These are phyloP conservation scores for Elsinoe fawcettii DNA, from an alignment of 2,329 filamentous ascomycete species.

Conservation along the genomic window DNA sequence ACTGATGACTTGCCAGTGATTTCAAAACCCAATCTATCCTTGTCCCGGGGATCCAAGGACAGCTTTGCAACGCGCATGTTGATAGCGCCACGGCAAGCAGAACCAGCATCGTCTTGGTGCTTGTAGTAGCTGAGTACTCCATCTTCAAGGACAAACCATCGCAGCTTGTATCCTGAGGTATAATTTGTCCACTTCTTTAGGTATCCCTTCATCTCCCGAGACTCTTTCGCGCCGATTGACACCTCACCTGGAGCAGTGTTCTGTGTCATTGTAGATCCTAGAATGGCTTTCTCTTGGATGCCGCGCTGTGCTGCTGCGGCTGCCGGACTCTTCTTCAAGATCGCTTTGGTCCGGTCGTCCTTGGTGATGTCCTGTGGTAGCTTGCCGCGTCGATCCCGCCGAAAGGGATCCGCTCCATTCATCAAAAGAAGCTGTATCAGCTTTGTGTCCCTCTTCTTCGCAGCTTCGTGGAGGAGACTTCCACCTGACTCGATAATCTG, in stretches of 20 bases:
- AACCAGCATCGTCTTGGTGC: constrained; percentile 93
- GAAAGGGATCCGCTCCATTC: constrained; percentile 92
- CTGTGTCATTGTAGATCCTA: constrained; percentile 58
- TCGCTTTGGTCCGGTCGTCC: constrained; percentile 78
- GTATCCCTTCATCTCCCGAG: constrained; percentile 95
- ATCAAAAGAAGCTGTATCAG: constrained; percentile 85
- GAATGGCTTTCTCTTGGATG: constrained; percentile 93
- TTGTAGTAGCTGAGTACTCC: constrained; percentile 98
- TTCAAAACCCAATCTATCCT: constrained; percentile 80
- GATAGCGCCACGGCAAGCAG: constrained; percentile 92
- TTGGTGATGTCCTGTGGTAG: constrained; percentile 94
- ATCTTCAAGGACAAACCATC: constrained; percentile 97
- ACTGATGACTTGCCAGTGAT: constrained; percentile 97
- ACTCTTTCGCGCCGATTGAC: constrained; percentile 63
- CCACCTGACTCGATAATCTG: constrained; percentile 74
- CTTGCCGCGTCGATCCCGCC: constrained; percentile 89
- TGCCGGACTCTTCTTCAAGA: constrained; percentile 89
- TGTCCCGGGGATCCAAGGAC: constrained; percentile 89
- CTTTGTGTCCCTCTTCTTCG: constrained; percentile 74
- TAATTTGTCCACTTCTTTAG: constrained; percentile 99
- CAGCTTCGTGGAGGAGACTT: constrained; percentile 86
- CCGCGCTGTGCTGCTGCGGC: constrained; percentile 89
- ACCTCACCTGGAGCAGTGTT: constrained; percentile 24
- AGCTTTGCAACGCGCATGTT: constrained; percentile 96
- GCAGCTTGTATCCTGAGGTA: constrained; percentile 87